Percentiles rank a stretch among this genome's conserved stretches.
Evolutionary conservation across 495 filamentous ascomycete genomes (phyloP).

Genomic region (Penicillium samsonianum): DNA sequence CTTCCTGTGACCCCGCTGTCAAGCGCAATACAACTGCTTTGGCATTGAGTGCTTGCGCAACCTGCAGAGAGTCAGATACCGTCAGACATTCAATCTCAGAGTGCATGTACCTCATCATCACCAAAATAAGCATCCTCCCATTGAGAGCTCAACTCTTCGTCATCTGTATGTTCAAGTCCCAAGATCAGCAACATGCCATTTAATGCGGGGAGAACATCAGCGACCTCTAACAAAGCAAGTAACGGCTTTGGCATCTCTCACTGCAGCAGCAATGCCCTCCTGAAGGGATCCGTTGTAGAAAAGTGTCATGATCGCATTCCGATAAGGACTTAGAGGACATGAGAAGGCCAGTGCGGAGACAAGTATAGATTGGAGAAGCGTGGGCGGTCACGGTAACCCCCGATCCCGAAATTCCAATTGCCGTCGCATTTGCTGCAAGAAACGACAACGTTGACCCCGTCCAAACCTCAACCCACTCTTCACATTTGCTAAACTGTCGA

Average conservation of each 20-base stretch:
- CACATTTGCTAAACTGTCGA: not conserved
- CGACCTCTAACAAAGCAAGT: slow-evolving; percentile 69
- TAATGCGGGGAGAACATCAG: slow-evolving; percentile 51
- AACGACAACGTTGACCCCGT: not conserved
- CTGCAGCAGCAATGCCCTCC: slow-evolving; percentile 72
- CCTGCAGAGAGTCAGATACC: slow-evolving; percentile 28
- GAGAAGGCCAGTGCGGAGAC: slow-evolving; percentile 4
- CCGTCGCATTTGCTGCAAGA: slow-evolving; percentile 1
- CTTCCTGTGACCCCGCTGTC: slow-evolving; percentile 70
- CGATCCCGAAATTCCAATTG: slow-evolving; percentile 19
- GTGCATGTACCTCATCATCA: slow-evolving; percentile 54
- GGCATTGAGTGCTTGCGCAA: slow-evolving; percentile 50
- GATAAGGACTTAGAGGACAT: not conserved
- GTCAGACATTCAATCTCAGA: not conserved
- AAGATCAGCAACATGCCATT: slow-evolving; percentile 20
- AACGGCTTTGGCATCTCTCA: slow-evolving; percentile 65
- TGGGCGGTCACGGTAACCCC: slow-evolving; percentile 11
- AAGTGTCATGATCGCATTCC: slow-evolving; percentile 46
- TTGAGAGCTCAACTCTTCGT: slow-evolving; percentile 57
- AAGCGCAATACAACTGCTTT: slow-evolving; percentile 70
- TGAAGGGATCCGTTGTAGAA: slow-evolving; percentile 81
- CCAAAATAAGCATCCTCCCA: slow-evolving; percentile 80
- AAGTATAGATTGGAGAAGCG: slow-evolving; percentile 21
- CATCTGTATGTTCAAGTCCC: slow-evolving; percentile 50
- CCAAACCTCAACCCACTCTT: not conserved